Conservation (phyloP, 2,329 filamentous ascomycete species). For the Cercospora zeina region DNA sequence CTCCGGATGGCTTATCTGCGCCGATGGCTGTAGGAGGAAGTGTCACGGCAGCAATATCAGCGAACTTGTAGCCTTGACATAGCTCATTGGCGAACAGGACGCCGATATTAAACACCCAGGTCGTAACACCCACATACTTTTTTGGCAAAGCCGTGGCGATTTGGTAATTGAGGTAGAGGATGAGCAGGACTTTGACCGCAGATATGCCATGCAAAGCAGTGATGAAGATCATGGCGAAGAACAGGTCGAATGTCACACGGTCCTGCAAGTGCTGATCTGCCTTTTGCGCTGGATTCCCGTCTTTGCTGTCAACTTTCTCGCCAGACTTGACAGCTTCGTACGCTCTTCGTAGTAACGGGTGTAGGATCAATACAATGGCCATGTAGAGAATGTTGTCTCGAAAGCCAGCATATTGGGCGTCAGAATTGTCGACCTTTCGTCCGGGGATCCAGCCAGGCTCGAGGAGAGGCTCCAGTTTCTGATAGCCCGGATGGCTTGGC, state of each 20-base stretch:
- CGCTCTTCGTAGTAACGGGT: constrained; percentile 72
- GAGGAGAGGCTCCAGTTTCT: constrained; percentile 69
- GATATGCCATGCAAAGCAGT: constrained; percentile 81
- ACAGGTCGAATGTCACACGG: constrained; percentile 77
- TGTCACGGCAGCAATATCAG: constrained; percentile 59
- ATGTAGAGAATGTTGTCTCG: constrained; percentile 84
- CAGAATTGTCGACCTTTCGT: constrained; percentile 87
- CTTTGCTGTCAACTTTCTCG: not conserved
- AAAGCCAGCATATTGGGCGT: constrained; percentile 83
- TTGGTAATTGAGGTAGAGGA: constrained; percentile 78
- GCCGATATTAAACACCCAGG: constrained; percentile 87
- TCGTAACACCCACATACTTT: constrained; percentile 68
- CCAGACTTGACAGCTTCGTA: constrained; percentile 57
- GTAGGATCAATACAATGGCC: constrained; percentile 68
- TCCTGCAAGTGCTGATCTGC: constrained; percentile 59
- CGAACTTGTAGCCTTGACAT: constrained; percentile 72
- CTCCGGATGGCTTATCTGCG: constrained; percentile 39
- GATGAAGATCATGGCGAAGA: constrained; percentile 78
- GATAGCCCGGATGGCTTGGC: constrained; percentile 80
- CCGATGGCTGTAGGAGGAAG: constrained; percentile 45
- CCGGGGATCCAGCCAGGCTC: constrained; percentile 88
- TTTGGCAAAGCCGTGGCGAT: constrained; percentile 72
- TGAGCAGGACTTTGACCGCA: constrained; percentile 74
- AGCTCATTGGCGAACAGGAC: constrained; percentile 90
- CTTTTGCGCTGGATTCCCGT: constrained; percentile 45